Base-by-base conservation (phyloP, 2,329 filamentous ascomycete genomes). In the Aspergillus calidoustus region DNA sequence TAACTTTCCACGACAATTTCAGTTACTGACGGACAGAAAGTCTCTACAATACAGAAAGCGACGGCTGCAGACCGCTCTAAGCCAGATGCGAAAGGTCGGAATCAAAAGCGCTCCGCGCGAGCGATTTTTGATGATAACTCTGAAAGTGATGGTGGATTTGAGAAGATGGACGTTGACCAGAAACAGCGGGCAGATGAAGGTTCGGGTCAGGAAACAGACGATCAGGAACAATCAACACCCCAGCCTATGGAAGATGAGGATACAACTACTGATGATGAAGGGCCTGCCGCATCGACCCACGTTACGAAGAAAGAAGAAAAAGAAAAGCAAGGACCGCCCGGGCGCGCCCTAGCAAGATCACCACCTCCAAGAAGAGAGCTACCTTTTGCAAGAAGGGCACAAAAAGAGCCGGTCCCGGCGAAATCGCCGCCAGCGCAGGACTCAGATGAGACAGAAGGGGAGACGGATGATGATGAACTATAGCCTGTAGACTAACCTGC, bases 391-490 rank as follows among this genome's bases (percentile, higher is more conserved):
- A 73, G 67, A 60, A 71, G 63, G 59, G 44, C 56, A 31, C 28
- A 59, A 53, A 65, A 46, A 57, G 43, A 59, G 30, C 64, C 51
- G 11, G 51, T 28, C 30, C 31, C 28, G 4, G 13, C 38, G 23
- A 44, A 19, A 34, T 8, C 52, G 9, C 30, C 64, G 17, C 54
- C n/a, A 23, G 30, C 59, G 34, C 61, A 67, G 31, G 66, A 63
- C 34, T 64, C 56, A 6, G 73, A 72, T 54, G 71, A 67, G 44
- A 73, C 66, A 6, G 71, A 62, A 34, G 77, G 76, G 22, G 76
- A 76, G 55, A 77, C 74, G 9, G 78, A 79, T 60, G 79, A 80
- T 62, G 79, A 81, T 69, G 79, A 81, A 61, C 60, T 80, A 55
- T 79, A 57, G 61, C 41, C 41, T 6, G 44, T 23, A 28, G 25